Evolutionary conservation across 768 basidiomycete genomes (phyloP), one percentile per base, ranked within the genome.

Genomic region (Mycena filopes): DNA sequence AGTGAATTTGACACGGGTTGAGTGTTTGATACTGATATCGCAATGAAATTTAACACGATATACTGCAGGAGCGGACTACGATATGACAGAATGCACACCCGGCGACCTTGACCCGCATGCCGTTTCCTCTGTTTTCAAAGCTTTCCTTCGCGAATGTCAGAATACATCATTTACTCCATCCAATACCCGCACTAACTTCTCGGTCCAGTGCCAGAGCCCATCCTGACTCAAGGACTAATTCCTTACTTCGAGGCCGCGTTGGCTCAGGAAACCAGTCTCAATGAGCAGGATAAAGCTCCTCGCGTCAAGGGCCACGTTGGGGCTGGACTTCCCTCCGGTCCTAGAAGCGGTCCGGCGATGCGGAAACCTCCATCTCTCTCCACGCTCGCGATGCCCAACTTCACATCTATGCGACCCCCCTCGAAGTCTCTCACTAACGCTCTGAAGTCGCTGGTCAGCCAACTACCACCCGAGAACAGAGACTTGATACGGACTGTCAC

Each of bases 21-120:
- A 58, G 77, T 76, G 40, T 53, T 56, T 47, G 55, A 45, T 49
- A 28, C 60, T 40, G 28, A 28, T 42, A 38, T 47, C 48, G 59
- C 46, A 70, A 45, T 49, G 38, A 50, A 60, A 36, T 58, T 63
- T 62, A 49, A 72, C 53, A 51, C 61, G 23, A 61, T 63, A 33
- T 38, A 51, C 20, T 55, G 42, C 71, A 90, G 94, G 95, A 61
- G 92, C 90, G 55, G 96, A 98, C 78, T 94, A 90, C 71, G 90
- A 95, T 73, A 86, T 98, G 79, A 78, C 83, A 42, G 86, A 87
- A 66, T 92, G 89, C 67, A 85, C 86, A 53, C 95, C 95, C 26
- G 88, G 92, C 10, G 95, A 98, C 72, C 79, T 98, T 38, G 96
- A 98, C 73, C 96, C 96, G 49, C 95, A 98, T 76, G 94, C 95